Evolutionary conservation across 192 early-diverging fungal species (phyloP), one percentile per base, ranked within the genome.

Genomic region (Rhizophlyctis rosea): DNA sequence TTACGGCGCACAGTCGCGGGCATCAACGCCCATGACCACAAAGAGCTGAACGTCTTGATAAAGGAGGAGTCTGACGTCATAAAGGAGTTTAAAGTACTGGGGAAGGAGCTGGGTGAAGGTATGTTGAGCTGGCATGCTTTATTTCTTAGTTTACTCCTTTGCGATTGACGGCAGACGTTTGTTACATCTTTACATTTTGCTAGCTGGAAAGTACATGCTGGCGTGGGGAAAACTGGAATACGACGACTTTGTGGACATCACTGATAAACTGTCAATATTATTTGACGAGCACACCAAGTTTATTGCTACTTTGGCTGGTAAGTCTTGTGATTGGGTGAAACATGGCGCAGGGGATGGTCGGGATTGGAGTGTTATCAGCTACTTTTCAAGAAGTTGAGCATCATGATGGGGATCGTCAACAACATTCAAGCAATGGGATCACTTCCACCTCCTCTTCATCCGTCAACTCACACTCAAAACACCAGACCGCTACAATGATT

Each of bases 1-100:
- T 18, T 68, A 4, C 66, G 66, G 11, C 66, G 66, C 2, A 27
- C 59, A 11, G 50, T 68, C 49, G 66, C 47, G 11, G 14, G 23
- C 5, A 24, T 68, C 32, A 68, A 68, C 23, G 29, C 66, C 9
- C 29, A 51, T 25, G 66, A 68, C 39, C 47, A 36, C 36, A 50
- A 47, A 44, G 59, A 53, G 44, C 35, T 61, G 27, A 61, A 23
- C 25, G 50, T 67, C 18, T 29, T 68, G 3, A 61, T 68, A 32
- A 53, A 58, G 11, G 74, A 75, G 34, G 73, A 75, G 36, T 70
- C 70, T 65, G 74, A 71, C 31, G 69, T 68, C 1, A 50, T 64
- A 11, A 71, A 59, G 53, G 57, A 54, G 28, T 31, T 57, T 4
- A 27, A 55, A 9, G 47, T 51, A 28, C 47, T 71, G 33, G 61